phyloP scores from a whole-genome alignment of 2,329 filamentous ascomycete species.

The Huntiella decipiens region DNA sequence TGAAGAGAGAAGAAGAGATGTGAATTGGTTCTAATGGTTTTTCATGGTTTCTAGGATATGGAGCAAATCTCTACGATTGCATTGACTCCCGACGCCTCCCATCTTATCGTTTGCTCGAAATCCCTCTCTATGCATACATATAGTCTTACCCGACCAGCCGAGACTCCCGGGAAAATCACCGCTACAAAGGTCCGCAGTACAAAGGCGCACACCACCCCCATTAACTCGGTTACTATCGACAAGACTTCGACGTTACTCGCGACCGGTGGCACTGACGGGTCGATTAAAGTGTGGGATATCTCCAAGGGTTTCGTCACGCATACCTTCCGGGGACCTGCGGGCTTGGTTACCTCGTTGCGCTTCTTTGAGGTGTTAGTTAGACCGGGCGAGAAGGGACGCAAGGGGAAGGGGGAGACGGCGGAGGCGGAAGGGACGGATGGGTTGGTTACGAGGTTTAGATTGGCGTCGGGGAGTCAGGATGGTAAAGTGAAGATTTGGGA shows the following conservation, averaged over 20 bases:
- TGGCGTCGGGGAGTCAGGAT: slow-evolving; percentile 86
- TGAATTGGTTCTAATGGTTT: slow-evolving; percentile 13
- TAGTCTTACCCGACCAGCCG: slow-evolving; percentile 41
- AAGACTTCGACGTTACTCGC: slow-evolving; percentile 75
- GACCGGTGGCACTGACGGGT: slow-evolving; percentile 81
- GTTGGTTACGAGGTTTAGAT: slow-evolving; percentile 42
- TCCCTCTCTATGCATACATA: slow-evolving; percentile 95
- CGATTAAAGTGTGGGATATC: slow-evolving; percentile 95
- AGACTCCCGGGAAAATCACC: slow-evolving; percentile 35
- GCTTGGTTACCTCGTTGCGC: slow-evolving; percentile 72
- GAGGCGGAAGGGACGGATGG: slow-evolving; percentile 18
- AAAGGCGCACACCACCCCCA: slow-evolving; percentile 79
- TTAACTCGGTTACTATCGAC: slow-evolving; percentile 66
- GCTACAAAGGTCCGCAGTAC: slow-evolving; percentile 56
- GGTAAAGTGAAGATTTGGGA: slow-evolving; percentile 88
- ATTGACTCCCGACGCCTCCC: slow-evolving; percentile 77
- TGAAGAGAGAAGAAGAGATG: too few relatives aligned
- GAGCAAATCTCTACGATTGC: slow-evolving; percentile 61
- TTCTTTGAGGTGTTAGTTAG: slow-evolving; percentile 62
- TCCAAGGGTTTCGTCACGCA: slow-evolving; percentile 78
- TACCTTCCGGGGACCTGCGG: slow-evolving; percentile 83
- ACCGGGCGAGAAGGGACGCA: slow-evolving; percentile 22
- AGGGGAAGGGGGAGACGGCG: slow-evolving; percentile 19
- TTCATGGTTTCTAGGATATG: slow-evolving; percentile 39
- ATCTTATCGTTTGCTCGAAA: slow-evolving; percentile 78